Percentiles rank a stretch among this genome's conserved stretches.
Conservation (phyloP, 2,329 filamentous ascomycete genomes). For the Trichoderma sp. region DNA sequence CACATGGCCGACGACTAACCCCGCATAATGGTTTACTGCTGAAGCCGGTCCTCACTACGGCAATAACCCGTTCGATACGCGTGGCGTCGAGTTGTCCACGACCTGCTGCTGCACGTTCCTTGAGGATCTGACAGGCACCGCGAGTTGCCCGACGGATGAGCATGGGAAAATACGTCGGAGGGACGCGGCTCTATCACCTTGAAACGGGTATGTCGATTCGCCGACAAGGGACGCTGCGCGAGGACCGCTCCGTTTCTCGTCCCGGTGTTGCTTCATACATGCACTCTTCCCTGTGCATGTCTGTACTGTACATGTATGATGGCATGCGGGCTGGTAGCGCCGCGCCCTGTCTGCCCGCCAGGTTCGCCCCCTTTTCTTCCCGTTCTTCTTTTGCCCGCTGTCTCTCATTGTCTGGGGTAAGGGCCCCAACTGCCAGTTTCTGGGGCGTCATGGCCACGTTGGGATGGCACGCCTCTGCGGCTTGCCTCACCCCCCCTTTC, state of each 20-base stretch:
- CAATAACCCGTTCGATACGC: constrained; percentile 19
- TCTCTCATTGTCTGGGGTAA: background rate
- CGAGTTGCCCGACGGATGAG: constrained; percentile 22
- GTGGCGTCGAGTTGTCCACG: constrained; percentile 19
- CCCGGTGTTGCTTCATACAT: background rate
- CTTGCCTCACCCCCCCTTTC: background rate
- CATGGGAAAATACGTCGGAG: constrained; percentile 22
- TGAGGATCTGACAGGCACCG: constrained; percentile 5
- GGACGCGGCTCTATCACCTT: constrained; percentile 4
- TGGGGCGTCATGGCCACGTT: background rate
- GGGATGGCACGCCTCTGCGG: constrained; percentile 5
- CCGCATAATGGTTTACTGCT: constrained; percentile 27
- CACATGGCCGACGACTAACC: constrained; percentile 17
- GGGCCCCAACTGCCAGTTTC: background rate
- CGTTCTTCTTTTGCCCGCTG: background rate
- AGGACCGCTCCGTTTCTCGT: constrained; percentile 16
- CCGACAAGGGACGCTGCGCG: constrained; percentile 7
- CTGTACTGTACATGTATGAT: background rate
- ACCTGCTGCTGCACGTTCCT: constrained; percentile 20
- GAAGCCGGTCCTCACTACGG: constrained; percentile 26
- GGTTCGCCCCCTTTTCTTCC: background rate
- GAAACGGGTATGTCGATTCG: constrained; percentile 21
- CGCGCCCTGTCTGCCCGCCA: constrained; percentile 1
- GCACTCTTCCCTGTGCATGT: background rate
- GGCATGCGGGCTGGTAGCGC: background rate